These are phyloP conservation scores for Colletotrichum australisinense DNA, from an alignment of 2,329 filamentous ascomycete genomes.

Conservation along the genomic window DNA sequence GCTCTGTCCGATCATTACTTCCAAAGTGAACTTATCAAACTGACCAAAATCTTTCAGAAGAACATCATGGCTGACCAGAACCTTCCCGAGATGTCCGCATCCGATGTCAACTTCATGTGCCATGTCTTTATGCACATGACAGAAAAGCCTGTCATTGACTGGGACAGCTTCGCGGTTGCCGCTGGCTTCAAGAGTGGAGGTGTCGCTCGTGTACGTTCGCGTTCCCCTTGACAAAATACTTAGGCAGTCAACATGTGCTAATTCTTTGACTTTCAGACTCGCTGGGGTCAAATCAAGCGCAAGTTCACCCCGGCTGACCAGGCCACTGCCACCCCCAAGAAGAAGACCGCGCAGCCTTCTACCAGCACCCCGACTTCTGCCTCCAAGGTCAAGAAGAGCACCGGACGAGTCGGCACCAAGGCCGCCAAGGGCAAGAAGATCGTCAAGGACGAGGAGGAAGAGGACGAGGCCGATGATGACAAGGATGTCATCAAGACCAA, in stretches of 20 bases:
- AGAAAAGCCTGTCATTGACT: constrained; percentile 59
- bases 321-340: constrained; percentile 8
- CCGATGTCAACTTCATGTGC: constrained; percentile 57
- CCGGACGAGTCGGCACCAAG: constrained; percentile 35
- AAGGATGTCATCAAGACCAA: background rate
- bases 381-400: constrained; percentile 33
- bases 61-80: constrained; percentile 44
- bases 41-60: background rate
- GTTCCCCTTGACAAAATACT: constrained; percentile 18
- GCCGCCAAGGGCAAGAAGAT: constrained; percentile 37
- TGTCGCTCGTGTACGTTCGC: constrained; percentile 54
- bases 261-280: constrained; percentile 44
- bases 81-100: constrained; percentile 47
- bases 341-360: background rate
- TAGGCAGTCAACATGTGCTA: background rate
- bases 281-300: constrained; percentile 58
- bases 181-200: constrained; percentile 57
- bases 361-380: background rate
- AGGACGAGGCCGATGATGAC: constrained; percentile 4
- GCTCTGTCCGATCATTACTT: background rate
- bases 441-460: constrained; percentile 37
- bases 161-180: constrained; percentile 56
- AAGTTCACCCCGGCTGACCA: constrained; percentile 13
- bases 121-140: constrained; percentile 56
- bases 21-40: background rate